phyloP scores from a whole-genome alignment of 1,284 basidiomycete genomes.

The Cutaneotrichosporon sp. region DNA sequence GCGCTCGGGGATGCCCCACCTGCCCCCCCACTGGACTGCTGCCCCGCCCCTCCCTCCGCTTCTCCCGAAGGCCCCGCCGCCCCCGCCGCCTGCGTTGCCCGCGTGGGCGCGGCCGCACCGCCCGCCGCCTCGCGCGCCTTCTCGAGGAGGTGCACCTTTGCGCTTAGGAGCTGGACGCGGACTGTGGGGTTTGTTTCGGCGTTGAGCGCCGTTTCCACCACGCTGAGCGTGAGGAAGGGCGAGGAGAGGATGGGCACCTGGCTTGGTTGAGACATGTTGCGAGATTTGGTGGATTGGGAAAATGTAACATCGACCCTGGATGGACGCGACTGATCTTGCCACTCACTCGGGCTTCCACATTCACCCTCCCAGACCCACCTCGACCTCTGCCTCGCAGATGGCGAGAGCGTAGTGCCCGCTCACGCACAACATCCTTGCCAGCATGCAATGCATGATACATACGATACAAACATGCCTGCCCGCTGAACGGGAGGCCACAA shows the following conservation, averaged over 20 bases:
- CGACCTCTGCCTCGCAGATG: too few relatives aligned
- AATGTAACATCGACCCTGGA: neutral
- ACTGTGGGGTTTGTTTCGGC: conserved; percentile 9
- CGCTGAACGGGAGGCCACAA: neutral
- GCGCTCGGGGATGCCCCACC: too few relatives aligned
- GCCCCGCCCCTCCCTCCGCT: too few relatives aligned
- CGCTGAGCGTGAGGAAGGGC: conserved; percentile 19
- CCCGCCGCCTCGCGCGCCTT: neutral
- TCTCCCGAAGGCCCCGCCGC: too few relatives aligned
- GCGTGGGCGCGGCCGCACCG: neutral
- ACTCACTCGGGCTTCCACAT: neutral
- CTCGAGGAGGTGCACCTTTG: conserved; percentile 34
- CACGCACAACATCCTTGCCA: neutral
- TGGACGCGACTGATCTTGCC: neutral
- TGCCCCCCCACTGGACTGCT: too few relatives aligned
- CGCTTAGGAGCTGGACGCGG: conserved; percentile 37
- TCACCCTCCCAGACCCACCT: too few relatives aligned
- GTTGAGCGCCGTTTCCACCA: conserved; percentile 20
- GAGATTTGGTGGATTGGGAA: neutral
- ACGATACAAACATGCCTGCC: conserved; percentile 8
- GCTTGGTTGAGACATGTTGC: neutral
- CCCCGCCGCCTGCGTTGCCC: neutral
- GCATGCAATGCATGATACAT: conserved; percentile 9
- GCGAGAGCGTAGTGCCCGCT: too few relatives aligned
- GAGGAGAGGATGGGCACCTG: conserved; percentile 15